Evolutionary conservation across 495 filamentous ascomycete genomes (phyloP), one percentile per base, ranked within the genome.

Genomic region (Aspergillus sclerotioniger): DNA sequence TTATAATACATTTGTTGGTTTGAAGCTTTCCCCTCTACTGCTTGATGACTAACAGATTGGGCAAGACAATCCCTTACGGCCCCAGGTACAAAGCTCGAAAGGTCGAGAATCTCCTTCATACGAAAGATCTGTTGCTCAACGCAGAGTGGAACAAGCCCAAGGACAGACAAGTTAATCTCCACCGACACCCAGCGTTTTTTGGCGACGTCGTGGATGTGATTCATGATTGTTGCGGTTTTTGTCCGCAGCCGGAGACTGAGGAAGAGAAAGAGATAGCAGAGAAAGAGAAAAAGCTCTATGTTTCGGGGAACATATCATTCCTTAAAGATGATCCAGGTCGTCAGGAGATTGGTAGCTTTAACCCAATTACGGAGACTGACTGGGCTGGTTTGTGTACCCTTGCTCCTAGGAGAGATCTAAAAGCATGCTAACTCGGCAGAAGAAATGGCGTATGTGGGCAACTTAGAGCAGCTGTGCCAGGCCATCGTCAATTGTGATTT

Each of bases 131-230:
- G 12, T 76, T 93, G n/a, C 80, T 94, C 9, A 94, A 94, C 60
- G 89, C 89, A 0, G 88, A 94, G 64, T 94, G 90, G 90, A 94
- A 92, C 60, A 82, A 86, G 60, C 77, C 77, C 0, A 83, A 90
- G 16, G 82, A 90, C 29, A 79, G 90, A 16, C 74, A 83, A 39
- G 85, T 91, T 3, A 82, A 88, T 58, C 77, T 94, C 5, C 90
- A 94, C 69, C 82, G 90, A 3, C 90, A 94, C 63, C 90, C 90
- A 12, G 87, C 85, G 39, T 91, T 79, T 62, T 88, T 91, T 56
- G 88, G 88, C 6, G 77, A 80, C 21, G 78, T 82, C 3, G 74
- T 81, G 17, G 82, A 91, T 73, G 82, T 93, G 25, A 80, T 90
- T 43, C 73, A 81, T 12, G 90, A 93, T 68, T 95, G 90, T 67